A percentile compares a stretch with the other conserved stretches of the same genome.
These are phyloP conservation scores for Paraphoma sp. DNA, from an alignment of 2,329 filamentous ascomycete species.

Conservation along the genomic window DNA sequence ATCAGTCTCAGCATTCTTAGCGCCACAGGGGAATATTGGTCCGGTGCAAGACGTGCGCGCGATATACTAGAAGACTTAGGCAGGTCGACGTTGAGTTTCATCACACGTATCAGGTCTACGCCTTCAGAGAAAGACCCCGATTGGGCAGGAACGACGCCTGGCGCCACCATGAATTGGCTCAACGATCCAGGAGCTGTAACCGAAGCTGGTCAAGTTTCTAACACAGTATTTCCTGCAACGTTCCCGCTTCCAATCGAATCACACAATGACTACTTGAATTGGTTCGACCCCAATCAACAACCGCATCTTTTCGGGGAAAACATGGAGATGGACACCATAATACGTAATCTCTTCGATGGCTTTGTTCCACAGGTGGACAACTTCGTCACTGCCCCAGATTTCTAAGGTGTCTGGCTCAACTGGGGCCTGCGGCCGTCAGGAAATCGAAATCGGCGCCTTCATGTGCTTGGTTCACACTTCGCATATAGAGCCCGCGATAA, in stretches of 20 bases:
- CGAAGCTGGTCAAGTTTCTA: neutral
- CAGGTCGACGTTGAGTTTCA: slow-evolving; percentile 8
- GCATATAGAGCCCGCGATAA: slow-evolving; percentile 66
- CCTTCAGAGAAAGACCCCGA: neutral
- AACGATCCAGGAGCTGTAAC: neutral
- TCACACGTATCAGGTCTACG: neutral
- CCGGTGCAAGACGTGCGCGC: slow-evolving; percentile 56
- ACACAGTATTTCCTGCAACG: neutral
- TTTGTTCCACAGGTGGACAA: neutral
- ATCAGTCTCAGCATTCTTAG: slow-evolving; percentile 57
- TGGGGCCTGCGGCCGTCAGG: slow-evolving; percentile 48
- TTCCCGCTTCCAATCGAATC: neutral
- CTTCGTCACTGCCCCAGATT: neutral
- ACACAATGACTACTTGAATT: neutral
- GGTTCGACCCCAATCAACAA: neutral
- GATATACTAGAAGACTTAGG: slow-evolving; percentile 53
- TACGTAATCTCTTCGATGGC: neutral
- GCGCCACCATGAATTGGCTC: neutral
- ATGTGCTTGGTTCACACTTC: slow-evolving; percentile 66
- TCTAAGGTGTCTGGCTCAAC: neutral
- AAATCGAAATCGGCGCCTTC: slow-evolving; percentile 67
- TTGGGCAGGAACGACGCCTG: too few relatives aligned
- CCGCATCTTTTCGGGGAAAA: neutral
- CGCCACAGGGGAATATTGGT: slow-evolving; percentile 61
- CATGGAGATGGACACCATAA: neutral